phyloP scores from a whole-genome alignment of 2,329 filamentous ascomycete species.

The Tolypocladium tropicale region DNA sequence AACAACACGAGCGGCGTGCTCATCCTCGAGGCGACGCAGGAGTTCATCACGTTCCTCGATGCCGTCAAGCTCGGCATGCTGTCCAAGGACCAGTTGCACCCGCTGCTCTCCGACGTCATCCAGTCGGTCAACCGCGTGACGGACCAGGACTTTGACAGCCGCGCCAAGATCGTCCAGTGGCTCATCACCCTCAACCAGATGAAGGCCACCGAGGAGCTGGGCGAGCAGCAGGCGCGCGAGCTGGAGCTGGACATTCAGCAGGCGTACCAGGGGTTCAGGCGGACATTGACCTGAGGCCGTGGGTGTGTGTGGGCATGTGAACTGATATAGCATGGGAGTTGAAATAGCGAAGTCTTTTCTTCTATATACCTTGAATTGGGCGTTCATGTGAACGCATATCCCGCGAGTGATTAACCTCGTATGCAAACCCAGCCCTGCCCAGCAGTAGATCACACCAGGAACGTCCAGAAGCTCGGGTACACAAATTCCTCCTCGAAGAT shows the following conservation, averaged over 20 bases:
- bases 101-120: constrained; percentile 87
- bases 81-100: constrained; percentile 94
- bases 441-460: constrained; percentile 55
- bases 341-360: background rate
- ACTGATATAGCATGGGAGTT: background rate
- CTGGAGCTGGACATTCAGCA: constrained; percentile 88
- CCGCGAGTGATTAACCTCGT: background rate
- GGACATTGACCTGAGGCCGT: constrained; percentile 47
- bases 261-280: constrained; percentile 90
- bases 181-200: constrained; percentile 95
- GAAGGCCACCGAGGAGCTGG: constrained; percentile 86
- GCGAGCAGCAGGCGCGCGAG: constrained; percentile 78
- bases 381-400: too few species aligned
- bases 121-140: constrained; percentile 97
- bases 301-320: background rate
- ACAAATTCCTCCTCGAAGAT: constrained; percentile 99
- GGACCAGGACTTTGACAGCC: constrained; percentile 85
- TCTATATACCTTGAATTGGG: background rate
- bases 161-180: constrained; percentile 98
- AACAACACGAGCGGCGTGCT: constrained; percentile 50
- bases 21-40: constrained; percentile 86
- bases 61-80: constrained; percentile 85
- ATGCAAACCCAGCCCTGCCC: background rate
- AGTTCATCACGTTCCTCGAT: constrained; percentile 97
- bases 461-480: constrained; percentile 97